Base-by-base conservation (phyloP, 139 green algal species). In the Chlorella sp. region DNA sequence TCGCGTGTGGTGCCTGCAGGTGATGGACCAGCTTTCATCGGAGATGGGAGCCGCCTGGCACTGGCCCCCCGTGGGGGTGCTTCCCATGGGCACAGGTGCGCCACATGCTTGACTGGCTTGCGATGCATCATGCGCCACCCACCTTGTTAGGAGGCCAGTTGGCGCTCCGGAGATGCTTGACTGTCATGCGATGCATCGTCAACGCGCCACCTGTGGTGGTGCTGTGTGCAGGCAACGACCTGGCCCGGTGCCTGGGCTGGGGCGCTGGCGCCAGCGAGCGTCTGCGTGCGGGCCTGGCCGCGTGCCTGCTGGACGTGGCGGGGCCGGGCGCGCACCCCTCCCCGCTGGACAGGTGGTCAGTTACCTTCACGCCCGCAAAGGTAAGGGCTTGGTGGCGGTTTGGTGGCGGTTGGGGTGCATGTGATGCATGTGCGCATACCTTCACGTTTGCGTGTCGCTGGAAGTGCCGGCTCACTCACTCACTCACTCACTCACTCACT, bases 231-330 rank as follows among this genome's bases (percentile, higher is more conserved):
- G 88, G 91, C 74, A 97, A 97, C 73, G 91, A 97, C 77, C 82
- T 97, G 42, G 91, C 91, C 1, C 82, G 91, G 5, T 91, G 90
- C 55, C 74, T 97, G 30, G 80, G 85, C 17, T 97, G 91, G 91
- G 91, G 91, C 23, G 83, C 80, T 17, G 88, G 90, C 2, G 36
- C 88, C 62, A 55, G 59, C 4, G 69, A 64, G 5, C 76, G 79
- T 35, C 74, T 0, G 62, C 42, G 73, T 22, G 61, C 76, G 31
- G 31, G 35, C 30, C 62, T 77, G 30, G 63, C 29, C 31, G 63
- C 32, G 27, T 74, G 89, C 32, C 74, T 96, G 75, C 32, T 73
- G 26, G 85, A 93, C 61, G 74, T 95, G 34, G 81, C 27, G 49
- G 69, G 3, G 50, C 42, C 86, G 33, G 68, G 80, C 1, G 82